Base-by-base conservation (phyloP, 257 asterid species). In the Fraxinus americana region DNA sequence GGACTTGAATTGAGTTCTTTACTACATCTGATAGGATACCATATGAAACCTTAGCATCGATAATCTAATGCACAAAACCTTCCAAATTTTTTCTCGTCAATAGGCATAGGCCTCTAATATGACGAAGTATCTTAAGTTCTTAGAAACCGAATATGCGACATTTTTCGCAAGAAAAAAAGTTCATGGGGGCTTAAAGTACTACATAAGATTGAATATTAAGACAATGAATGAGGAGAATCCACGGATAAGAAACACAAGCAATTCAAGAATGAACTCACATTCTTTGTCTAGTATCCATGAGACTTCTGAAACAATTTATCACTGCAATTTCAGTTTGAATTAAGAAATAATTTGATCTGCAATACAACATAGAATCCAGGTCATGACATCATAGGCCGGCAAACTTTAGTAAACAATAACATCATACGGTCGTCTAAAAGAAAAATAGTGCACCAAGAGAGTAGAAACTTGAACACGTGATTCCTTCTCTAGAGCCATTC, bases 211-310 rank as follows among this genome's bases (percentile, higher is more conserved):
- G 32, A 23, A n/a, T 59, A 2, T 23, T 59, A n/a, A 23, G 67
- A 59, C 30, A 7, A 8, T 59, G 5, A 2, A 59, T 8, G 8
- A 19, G 11, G 63, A 54, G 63, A 54, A 54, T 3, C 23, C 13
- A 16, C 19, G 23, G 25, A 59, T 21, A 21, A 59, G 12, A 23
- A 59, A 59, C 27, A 59, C 2, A 59, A 59, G 5, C 67, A 7
- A 21, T 59, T n/a, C 30, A 70, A 6, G 43, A 71, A 21, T 38
- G 11, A 19, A 84, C 90, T 86, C 79, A 88, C 92, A 75, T 70
- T 63, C 85, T 76, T 43, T 79, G 87, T 71, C 85, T 82, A 50
- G 83, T 27, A 59, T 88, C 92, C 92, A 88, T 88, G 39, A 76
- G 69, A 72, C 77, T 79, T 85, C 75, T 78, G 67, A 76, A 59